Evolutionary conservation across 2,329 filamentous ascomycete genomes (phyloP), one percentile per base, ranked within the genome.

Genomic region (Dactylonectria macrodidyma): DNA sequence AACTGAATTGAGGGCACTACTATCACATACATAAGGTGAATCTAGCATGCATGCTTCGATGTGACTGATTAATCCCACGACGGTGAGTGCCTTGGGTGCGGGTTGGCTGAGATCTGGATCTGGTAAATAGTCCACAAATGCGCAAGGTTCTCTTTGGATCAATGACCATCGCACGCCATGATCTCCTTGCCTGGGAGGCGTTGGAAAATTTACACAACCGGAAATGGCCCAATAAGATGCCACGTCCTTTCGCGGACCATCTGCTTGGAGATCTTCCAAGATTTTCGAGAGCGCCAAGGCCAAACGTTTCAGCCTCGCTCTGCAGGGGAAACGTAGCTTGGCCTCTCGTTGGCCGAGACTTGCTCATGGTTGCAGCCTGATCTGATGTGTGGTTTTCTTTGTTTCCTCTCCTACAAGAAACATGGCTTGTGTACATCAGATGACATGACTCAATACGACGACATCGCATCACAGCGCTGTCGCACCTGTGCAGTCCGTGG

Each of bases 291-390:
- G 50, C 41, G 59, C 47, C 55, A 54, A 57, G 46, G 4, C 14
- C 59, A 50, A 52, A 52, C 55, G 66, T 59, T 62, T 62, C 56
- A 58, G 55, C 62, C 50, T 60, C 48, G 48, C 44, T 44, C 44
- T 70, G 59, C 66, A 70, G 59, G 61, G 65, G 51, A 52, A 60
- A 26, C 47, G 46, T 47, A 56, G 47, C 22, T 52, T 46, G 4
- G 24, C 24, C 38, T 26, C 56, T 46, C 44, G 24, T 50, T 50
- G 57, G 33, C 50, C 26, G 51, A 61, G 30, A 47, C 41, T 41
- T 19, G 6, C 3, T 11, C 24, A 33, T 30, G 56, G 30, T 22
- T 59, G 62, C 44, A 44, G 41, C 41, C 41, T 33, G 33, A 52
- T 24, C 48, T 30, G 41, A 24, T 24, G 16, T 48, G 16, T 52